These are phyloP conservation scores for Elsinoe arachidis DNA, from an alignment of 2,329 filamentous ascomycete species.

Conservation along the genomic window DNA sequence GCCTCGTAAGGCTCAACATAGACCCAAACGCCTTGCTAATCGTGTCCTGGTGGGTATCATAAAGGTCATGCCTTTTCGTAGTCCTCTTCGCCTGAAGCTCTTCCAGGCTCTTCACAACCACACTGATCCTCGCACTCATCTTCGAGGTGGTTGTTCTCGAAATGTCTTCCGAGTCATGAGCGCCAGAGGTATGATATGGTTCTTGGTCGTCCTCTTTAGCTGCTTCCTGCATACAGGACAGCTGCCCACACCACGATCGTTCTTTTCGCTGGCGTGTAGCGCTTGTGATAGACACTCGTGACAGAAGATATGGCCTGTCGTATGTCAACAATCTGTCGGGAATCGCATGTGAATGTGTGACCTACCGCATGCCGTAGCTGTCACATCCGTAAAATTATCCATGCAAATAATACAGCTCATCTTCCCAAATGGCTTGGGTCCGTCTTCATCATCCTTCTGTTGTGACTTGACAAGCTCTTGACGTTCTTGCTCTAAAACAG, in stretches of 20 bases:
- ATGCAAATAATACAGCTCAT: constrained; percentile 56
- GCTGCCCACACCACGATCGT: constrained; percentile 34
- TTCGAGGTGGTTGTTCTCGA: neutral
- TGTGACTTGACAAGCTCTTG: constrained; percentile 41
- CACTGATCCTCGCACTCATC: neutral
- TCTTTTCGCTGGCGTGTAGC: constrained; percentile 47
- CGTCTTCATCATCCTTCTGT: constrained; percentile 29
- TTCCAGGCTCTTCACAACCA: too few species aligned
- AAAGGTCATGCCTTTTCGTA: neutral
- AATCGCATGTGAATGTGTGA: constrained; percentile 8
- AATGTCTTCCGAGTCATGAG: constrained; percentile 26
- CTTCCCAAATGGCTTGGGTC: constrained; percentile 30
- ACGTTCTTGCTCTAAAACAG: constrained; percentile 44
- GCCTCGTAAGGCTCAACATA: too few species aligned
- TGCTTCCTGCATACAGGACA: constrained; percentile 42
- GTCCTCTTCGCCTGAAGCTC: too few species aligned
- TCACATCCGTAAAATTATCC: constrained; percentile 52
- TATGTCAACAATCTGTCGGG: constrained; percentile 4
- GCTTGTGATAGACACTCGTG: constrained; percentile 54
- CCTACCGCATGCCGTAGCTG: constrained; percentile 52
- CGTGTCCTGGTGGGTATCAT: neutral
- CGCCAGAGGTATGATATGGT: constrained; percentile 34
- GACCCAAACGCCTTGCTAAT: neutral
- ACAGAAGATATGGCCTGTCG: constrained; percentile 53
- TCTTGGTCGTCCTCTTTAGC: constrained; percentile 31